phyloP scores from a whole-genome alignment of 2,329 filamentous ascomycete genomes.

The Xylaria sp. region DNA sequence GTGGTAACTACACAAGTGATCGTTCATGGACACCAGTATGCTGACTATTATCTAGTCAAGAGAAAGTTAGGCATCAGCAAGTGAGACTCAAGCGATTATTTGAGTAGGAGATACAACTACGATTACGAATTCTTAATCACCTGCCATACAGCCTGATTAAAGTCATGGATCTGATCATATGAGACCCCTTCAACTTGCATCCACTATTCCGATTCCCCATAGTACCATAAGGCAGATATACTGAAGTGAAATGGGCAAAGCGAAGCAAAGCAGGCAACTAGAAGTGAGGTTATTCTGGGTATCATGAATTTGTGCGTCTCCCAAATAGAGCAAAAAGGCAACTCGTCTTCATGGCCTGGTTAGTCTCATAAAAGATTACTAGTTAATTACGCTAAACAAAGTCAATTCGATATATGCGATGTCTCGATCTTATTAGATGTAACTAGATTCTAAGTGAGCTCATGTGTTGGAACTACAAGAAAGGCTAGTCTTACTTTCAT shows the following conservation, averaged over 20 bases:
- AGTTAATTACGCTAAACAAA: too few species aligned
- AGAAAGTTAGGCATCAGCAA: conserved; percentile 19
- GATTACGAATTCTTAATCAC: background rate
- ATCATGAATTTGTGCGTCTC: background rate
- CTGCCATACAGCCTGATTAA: too few species aligned
- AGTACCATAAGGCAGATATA: background rate
- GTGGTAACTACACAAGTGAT: conserved; percentile 3
- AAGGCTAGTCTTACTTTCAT: background rate
- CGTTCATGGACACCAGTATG: background rate
- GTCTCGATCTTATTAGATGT: too few species aligned
- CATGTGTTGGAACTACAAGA: background rate
- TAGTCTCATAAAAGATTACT: background rate
- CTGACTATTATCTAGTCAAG: conserved; percentile 20
- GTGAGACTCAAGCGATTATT: background rate
- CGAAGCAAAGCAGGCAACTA: background rate
- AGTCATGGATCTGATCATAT: background rate
- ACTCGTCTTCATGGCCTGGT: background rate
- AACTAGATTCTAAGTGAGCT: too few species aligned
- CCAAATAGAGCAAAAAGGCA: background rate
- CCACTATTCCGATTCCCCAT: background rate
- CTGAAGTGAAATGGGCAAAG: background rate
- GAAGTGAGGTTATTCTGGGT: background rate
- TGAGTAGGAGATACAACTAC: background rate
- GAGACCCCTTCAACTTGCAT: background rate
- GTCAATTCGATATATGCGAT: too few species aligned